These are phyloP conservation scores for Jaminaea rosea DNA, from an alignment of 1,284 basidiomycete species.

Conservation along the genomic window DNA sequence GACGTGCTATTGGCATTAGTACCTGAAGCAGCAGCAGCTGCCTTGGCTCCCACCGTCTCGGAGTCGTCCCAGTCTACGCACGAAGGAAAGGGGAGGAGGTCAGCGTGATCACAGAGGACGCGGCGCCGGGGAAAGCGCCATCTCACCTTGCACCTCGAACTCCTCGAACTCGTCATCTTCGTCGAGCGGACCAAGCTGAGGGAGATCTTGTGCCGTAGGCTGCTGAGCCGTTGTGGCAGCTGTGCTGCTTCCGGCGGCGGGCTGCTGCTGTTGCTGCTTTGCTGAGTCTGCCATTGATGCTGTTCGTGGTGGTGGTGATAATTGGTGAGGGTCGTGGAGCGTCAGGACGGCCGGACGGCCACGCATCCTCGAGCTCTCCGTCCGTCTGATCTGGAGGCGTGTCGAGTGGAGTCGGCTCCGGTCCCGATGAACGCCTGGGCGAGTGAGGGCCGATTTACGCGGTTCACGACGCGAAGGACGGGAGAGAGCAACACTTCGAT, in stretches of 20 bases:
- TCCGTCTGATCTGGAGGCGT: too few species aligned
- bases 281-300: neutral
- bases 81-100: neutral
- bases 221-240: slow-evolving; percentile 45
- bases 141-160: slow-evolving; percentile 42
- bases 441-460: too few species aligned
- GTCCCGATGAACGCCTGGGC: too few species aligned
- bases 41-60: slow-evolving; percentile 55
- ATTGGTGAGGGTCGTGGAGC: too few species aligned
- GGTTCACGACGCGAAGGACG: too few species aligned
- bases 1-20: too few species aligned
- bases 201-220: slow-evolving; percentile 13
- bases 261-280: neutral
- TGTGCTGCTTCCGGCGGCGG: too few species aligned
- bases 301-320: too few species aligned
- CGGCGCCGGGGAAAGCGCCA: neutral
- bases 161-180: slow-evolving; percentile 48
- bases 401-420: too few species aligned
- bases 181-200: slow-evolving; percentile 38
- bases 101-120: neutral
- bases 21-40: neutral
- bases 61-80: slow-evolving; percentile 71
- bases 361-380: too few species aligned
- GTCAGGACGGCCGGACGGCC: too few species aligned
- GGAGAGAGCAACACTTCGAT: too few species aligned